Evolutionary conservation across 176 grass and related monocot species (phyloP), one percentile per base, ranked within the genome.

Genomic region (Ananas comosus): DNA sequence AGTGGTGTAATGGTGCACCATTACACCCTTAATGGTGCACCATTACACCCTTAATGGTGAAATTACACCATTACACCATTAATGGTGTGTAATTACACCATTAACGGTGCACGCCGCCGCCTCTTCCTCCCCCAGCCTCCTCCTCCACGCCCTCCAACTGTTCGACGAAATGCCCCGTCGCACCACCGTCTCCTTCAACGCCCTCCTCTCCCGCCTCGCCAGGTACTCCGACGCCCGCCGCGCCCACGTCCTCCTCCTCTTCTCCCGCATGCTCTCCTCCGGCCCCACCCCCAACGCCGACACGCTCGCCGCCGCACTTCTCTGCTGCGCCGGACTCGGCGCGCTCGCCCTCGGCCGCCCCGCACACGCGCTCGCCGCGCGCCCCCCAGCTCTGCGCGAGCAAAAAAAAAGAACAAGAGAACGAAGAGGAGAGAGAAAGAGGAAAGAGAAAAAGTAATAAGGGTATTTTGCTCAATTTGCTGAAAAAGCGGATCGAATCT

Each of bases 91-190:
- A n/a, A n/a, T n/a, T n/a, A n/a, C n/a, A n/a, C n/a, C n/a, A n/a
- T n/a, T n/a, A n/a, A n/a, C n/a, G n/a, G n/a, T n/a, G n/a, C n/a
- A n/a, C n/a, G n/a, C n/a, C n/a, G n/a, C n/a, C n/a, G n/a, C n/a
- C n/a, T n/a, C 65, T 5, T 28, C 75, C 51, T 14, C 58, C 9
- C 52, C 28, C 52, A 49, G 16, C n/a, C 21, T 17, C 33, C 24
- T 1, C 17, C 33, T 16, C 1, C 12, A 6, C 16, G 66, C 75
- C 12, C 18, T 7, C 4, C 8, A 17, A 14, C 2, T 63, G 75
- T 59, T 77, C 75, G 75, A 68, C 52, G 75, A 77, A 77, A 77
- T 69, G 65, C 66, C 75, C 27, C 51, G 27, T 4, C 56, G 19
- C 58, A 59, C 75, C 8, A 59, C 65, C 11, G 65, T 77, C 65